phyloP scores from a whole-genome alignment of 345 rosid genomes.

The Crucihimalaya himalaica region DNA sequence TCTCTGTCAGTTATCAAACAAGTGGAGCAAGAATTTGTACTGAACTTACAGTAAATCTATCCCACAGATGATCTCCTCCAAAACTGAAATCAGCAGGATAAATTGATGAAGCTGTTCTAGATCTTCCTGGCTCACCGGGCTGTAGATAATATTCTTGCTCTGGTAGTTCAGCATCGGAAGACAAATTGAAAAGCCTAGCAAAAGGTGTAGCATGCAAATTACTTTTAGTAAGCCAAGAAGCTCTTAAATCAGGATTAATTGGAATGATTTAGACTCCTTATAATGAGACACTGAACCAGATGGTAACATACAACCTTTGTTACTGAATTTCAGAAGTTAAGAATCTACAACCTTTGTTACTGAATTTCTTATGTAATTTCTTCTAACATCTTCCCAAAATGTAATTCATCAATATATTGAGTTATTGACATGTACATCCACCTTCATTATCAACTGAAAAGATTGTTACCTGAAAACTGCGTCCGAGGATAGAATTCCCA shows the following conservation, averaged over 20 bases:
- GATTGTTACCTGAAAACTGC: slow-evolving; percentile 84
- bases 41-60: slow-evolving; percentile 83
- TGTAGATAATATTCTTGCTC: slow-evolving; percentile 96
- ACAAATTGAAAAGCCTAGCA: slow-evolving; percentile 78
- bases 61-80: slow-evolving; percentile 97
- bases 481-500: slow-evolving; percentile 91
- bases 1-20: slow-evolving; percentile 1
- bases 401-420: not conserved
- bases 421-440: slow-evolving; percentile 3
- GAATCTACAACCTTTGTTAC: slow-evolving; percentile 14
- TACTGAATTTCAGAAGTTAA: slow-evolving; percentile 3
- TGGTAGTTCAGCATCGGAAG: slow-evolving; percentile 68
- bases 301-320: slow-evolving; percentile 10
- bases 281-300: slow-evolving; percentile 7
- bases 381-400: slow-evolving; percentile 2
- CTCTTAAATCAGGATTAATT: not conserved
- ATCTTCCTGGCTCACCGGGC: slow-evolving; percentile 84
- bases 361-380: not conserved
- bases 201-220: slow-evolving; percentile 27
- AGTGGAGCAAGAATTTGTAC: not conserved
- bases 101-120: slow-evolving; percentile 71
- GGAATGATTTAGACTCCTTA: not conserved
- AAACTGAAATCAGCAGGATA: slow-evolving; percentile 86
- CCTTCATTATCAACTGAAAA: slow-evolving; percentile 5
- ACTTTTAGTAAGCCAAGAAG: not conserved